Evolutionary conservation across 805 yeast species (phyloP).

Genomic region (Cyberlindnera mrakii): DNA sequence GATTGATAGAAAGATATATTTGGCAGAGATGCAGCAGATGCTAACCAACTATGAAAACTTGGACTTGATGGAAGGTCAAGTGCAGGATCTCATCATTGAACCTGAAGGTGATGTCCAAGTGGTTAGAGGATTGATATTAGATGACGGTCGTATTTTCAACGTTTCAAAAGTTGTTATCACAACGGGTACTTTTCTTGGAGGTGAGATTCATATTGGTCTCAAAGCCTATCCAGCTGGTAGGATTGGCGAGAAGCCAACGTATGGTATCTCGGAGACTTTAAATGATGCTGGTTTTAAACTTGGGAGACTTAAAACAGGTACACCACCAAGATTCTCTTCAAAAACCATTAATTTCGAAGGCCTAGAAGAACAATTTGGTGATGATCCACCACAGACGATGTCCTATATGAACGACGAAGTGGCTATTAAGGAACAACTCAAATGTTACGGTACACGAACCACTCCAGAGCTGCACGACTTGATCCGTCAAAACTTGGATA

Average conservation of each 20-base stretch:
- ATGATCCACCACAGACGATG: slow-evolving; percentile 83
- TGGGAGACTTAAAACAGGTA: slow-evolving; percentile 93
- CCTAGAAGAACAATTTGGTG: slow-evolving; percentile 73
- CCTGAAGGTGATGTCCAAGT: slow-evolving; percentile 6
- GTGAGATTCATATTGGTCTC: slow-evolving; percentile 89
- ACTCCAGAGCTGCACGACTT: slow-evolving; percentile 69
- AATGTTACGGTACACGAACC: slow-evolving; percentile 76
- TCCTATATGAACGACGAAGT: slow-evolving; percentile 74
- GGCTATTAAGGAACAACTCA: slow-evolving; percentile 49
- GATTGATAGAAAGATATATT: slow-evolving; percentile 79
- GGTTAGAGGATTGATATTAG: slow-evolving; percentile 64
- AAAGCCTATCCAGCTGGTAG: slow-evolving; percentile 83
- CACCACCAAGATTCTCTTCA: slow-evolving; percentile 84
- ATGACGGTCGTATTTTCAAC: slow-evolving; percentile 54
- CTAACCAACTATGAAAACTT: slow-evolving; percentile 52
- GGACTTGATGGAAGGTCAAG: slow-evolving; percentile 59
- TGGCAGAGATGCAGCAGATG: slow-evolving; percentile 69
- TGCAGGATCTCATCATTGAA: slow-evolving; percentile 75
- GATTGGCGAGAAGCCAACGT: slow-evolving; percentile 87
- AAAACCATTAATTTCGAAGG: slow-evolving; percentile 61
- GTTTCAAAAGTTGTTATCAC: slow-evolving; percentile 76
- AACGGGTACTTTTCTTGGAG: slow-evolving; percentile 93
- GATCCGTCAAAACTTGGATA: slow-evolving; percentile 62
- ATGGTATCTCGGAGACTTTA: slow-evolving; percentile 79
- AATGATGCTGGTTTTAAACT: slow-evolving; percentile 70